Percentiles rank a stretch among this genome's conserved stretches.
These are phyloP conservation scores for Fusarium pininemorale DNA, from an alignment of 2,329 filamentous ascomycete species.

Conservation along the genomic window DNA sequence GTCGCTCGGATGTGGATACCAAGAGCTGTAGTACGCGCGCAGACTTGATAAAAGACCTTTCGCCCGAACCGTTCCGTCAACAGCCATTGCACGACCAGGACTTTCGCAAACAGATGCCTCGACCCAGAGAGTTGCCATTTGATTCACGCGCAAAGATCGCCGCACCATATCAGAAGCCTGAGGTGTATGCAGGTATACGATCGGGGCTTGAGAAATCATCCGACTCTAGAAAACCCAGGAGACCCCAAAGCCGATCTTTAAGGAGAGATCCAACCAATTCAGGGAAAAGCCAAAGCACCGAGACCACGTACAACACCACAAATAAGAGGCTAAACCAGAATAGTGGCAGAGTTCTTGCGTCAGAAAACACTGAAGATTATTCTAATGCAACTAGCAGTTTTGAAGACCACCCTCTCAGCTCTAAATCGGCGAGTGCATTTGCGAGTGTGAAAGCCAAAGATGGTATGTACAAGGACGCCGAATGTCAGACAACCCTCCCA, in stretches of 20 bases:
- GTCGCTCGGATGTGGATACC: not conserved
- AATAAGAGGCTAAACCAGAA: not conserved
- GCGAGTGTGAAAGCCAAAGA: not conserved
- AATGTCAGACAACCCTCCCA: constrained; percentile 19
- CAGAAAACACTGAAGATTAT: not conserved
- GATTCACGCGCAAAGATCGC: not conserved
- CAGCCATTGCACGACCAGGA: not conserved
- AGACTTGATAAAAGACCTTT: constrained; percentile 1
- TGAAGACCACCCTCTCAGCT: not conserved
- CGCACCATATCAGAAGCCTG: not conserved
- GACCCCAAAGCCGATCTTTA: not conserved
- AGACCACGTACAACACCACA: not conserved
- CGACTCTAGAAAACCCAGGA: not conserved
- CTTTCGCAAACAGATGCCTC: constrained; percentile 46
- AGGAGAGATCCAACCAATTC: not conserved
- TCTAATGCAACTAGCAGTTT: not conserved
- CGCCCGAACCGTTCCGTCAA: not conserved
- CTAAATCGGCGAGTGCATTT: not conserved
- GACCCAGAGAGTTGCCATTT: constrained; percentile 46
- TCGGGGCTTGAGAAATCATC: not conserved
- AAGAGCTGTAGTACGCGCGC: not conserved
- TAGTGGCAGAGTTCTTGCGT: not conserved
- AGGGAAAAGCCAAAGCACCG: not conserved
- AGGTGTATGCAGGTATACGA: not conserved
- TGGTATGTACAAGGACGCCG: constrained; percentile 6